phyloP scores from a whole-genome alignment of 106 monocot species.

The Dendrobium officinale region DNA sequence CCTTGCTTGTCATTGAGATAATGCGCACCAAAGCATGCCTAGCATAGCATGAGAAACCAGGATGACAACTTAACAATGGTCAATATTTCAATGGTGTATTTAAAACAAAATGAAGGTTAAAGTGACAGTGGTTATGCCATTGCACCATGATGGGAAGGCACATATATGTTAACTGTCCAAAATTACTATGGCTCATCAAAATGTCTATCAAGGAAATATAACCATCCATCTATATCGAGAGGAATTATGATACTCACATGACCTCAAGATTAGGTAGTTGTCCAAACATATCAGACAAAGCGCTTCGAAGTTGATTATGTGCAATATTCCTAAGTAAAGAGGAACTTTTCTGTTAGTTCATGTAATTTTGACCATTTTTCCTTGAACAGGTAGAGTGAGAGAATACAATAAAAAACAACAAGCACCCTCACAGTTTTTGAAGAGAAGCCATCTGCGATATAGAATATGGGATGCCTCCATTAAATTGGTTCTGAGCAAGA shows the following conservation, averaged over 20 bases:
- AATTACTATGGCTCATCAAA: background rate
- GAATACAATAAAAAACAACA: background rate
- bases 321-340: slow-evolving; percentile 24
- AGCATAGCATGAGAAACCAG: background rate
- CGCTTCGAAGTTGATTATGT: slow-evolving; percentile 21
- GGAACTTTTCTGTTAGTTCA: slow-evolving; percentile 12
- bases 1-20: too few relatives aligned
- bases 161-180: background rate
- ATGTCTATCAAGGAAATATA: background rate
- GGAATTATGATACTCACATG: slow-evolving; percentile 14
- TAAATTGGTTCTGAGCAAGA: slow-evolving; percentile 15
- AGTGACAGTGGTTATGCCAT: background rate
- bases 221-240: background rate
- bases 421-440: slow-evolving; percentile 7
- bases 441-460: slow-evolving; percentile 13
- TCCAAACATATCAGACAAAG: slow-evolving; percentile 20
- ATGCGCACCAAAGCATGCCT: background rate
- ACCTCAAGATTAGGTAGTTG: slow-evolving; percentile 11
- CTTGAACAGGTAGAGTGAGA: background rate
- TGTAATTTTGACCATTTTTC: background rate
- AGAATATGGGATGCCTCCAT: slow-evolving; percentile 11
- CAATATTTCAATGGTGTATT: background rate
- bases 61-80: background rate
- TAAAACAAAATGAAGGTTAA: background rate
- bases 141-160: slow-evolving; percentile 1